Evolutionary conservation across 192 early-diverging fungal species (phyloP), one percentile per base, ranked within the genome.

Genomic region (Backusella tuberculispora): DNA sequence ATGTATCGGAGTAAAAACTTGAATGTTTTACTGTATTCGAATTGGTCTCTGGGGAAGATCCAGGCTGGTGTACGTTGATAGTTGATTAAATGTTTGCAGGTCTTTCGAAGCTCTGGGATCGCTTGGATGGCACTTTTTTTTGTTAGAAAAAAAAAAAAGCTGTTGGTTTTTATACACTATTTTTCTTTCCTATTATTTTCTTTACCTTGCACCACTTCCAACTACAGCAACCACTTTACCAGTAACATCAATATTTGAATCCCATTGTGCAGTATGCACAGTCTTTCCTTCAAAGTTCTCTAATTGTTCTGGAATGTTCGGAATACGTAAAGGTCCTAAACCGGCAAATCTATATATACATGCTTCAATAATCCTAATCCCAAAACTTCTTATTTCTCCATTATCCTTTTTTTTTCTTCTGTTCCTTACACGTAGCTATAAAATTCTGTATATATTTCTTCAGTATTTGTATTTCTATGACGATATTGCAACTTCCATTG

Each of bases 241-340:
- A 10, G 75, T 82, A 24, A 89, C 66, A 69, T 87, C 83, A 40
- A 83, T 72, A 5, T 71, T 78, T 17, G 78, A 37, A 43, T 88
- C 78, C 89, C 89, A 90, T 48, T 80, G 71, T 26, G 87, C 84
- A 0, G 88, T 85, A 74, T 90, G 89, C 38, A 88, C 66, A 12
- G 77, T 80, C 5, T 74, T 77, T 17, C 89, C 89, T 46, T 84
- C 75, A 76, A 88, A 90, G 4, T 63, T 63, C 43, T 82, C 78
- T 13, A 85, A 82, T 48, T 86, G 80, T 56, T 82, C 75, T 21
- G 89, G 89, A 17, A 82, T 74, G 14, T 76, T 65, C 15, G 88
- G 88, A 14, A 84, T 76, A 26, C 80, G 79, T 1, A 90, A 78
- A 21, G 82, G 82, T 21, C 89, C 89, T 13, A 83, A 72, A 29